Evolutionary conservation across 2,329 filamentous ascomycete genomes (phyloP), one percentile per base, ranked within the genome.

Genomic region (Apiospora kogelbergensis): DNA sequence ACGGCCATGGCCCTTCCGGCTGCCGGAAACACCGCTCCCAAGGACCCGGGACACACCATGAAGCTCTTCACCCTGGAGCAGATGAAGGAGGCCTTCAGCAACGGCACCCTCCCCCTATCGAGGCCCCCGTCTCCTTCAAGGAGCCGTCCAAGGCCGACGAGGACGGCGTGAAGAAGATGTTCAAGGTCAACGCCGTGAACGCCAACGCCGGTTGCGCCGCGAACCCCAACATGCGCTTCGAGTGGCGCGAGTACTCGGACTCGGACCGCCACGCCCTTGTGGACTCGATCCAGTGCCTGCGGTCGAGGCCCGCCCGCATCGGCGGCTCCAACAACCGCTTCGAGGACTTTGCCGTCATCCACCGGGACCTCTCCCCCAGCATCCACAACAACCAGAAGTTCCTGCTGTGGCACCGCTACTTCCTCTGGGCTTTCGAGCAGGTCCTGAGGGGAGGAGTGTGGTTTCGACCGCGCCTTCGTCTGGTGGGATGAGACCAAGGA

Each of bases 401-500:
- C 68, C 74, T 79, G 3, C 64, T 78, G 33, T 79, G 77, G 77
- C 77, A 79, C 68, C 76, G 77, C 63, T 70, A 70, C 42, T 70
- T 68, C 45, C 44, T 70, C 22, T 70, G 69, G 69, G 66, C 69
- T 3, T 70, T 70, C 24, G 69, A 70, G 67, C 69, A 70, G 63
- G 24, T 70, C 64, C 70, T 79, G 13, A 76, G 77, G 77, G 33
- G 73, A 76, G 63, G 77, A 79, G 72, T 79, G 77, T 44, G 76
- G 76, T 63, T 79, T 77, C 70, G 70, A 75, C 72, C 60, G 74
- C n/a, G 73, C 76, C 20, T 73, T 79, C 68, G 73, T 76, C n/a
- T 79, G 77, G 77, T 79, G 77, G 77, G 77, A 79, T 48, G 77
- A 79, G 76, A 78, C 77, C 74, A 75, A 75, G 68, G 78, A 77